These are phyloP conservation scores for Pythium plurisporium DNA, from an alignment of 352 stramenopile species.

Conservation along the genomic window DNA sequence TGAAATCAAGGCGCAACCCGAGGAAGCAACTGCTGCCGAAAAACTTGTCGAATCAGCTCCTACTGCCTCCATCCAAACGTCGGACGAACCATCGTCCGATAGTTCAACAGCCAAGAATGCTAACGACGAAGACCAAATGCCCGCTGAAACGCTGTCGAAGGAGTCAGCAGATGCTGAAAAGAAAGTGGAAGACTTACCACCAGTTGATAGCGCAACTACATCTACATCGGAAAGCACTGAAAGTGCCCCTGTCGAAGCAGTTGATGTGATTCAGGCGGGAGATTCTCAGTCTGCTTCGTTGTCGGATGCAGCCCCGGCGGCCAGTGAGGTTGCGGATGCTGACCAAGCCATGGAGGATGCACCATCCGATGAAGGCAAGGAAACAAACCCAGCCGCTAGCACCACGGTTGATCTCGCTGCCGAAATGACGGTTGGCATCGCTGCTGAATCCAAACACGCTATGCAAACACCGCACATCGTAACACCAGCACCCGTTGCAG, in stretches of 20 bases:
- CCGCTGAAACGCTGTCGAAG: neutral
- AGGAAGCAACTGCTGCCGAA: neutral
- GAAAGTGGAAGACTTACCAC: too few species aligned
- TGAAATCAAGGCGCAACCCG: neutral
- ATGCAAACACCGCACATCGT: neutral
- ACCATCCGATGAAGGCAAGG: too few species aligned
- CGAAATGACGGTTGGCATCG: neutral
- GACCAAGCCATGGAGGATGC: slow-evolving; percentile 1
- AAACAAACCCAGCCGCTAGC: too few species aligned
- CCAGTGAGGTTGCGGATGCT: too few species aligned
- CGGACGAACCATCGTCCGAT: neutral
- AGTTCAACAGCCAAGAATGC: neutral
- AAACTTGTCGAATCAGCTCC: neutral
- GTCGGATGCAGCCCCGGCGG: too few species aligned
- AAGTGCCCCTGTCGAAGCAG: neutral
- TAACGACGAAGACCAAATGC: neutral
- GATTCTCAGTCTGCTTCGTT: too few species aligned
- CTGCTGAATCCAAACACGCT: neutral
- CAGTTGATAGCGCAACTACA: too few species aligned
- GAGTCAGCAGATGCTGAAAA: neutral
- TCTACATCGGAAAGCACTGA: too few species aligned
- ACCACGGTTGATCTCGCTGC: too few species aligned
- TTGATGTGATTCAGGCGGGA: too few species aligned
- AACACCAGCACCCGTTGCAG: neutral
- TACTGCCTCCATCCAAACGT: neutral